These are phyloP conservation scores for Sisymbrium irio DNA, from an alignment of 345 rosid species.

Conservation along the genomic window DNA sequence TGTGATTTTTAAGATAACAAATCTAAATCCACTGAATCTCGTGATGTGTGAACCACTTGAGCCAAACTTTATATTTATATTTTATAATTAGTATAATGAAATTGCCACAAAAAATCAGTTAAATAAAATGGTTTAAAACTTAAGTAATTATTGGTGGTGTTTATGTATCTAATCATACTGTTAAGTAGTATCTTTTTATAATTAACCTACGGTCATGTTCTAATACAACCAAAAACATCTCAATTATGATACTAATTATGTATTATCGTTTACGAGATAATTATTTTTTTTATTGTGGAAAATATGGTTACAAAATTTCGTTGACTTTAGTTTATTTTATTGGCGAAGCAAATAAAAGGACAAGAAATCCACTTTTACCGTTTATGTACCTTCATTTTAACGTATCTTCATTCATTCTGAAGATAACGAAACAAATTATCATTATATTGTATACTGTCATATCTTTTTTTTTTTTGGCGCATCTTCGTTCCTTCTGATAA, in stretches of 20 bases:
- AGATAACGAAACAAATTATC: neutral
- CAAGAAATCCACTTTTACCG: constrained; percentile 13
- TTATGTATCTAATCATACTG: neutral
- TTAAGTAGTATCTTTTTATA: constrained; percentile 3
- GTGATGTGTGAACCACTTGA: constrained; percentile 32
- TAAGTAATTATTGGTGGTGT: neutral
- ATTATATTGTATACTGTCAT: neutral
- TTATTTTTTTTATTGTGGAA: neutral
- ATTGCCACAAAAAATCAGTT: neutral
- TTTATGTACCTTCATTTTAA: neutral
- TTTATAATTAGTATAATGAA: neutral
- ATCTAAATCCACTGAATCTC: constrained; percentile 28
- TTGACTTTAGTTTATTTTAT: constrained; percentile 9
- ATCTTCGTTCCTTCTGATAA: neutral
- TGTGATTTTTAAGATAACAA: constrained; percentile 10
- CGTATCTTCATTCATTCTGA: neutral
- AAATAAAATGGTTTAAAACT: neutral
- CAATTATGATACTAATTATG: neutral
- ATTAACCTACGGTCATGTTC: neutral
- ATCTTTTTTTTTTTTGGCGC: neutral
- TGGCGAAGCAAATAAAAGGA: neutral
- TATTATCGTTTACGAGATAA: neutral
- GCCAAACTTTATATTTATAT: neutral
- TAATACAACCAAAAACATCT: constrained; percentile 11
- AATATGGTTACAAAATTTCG: neutral